Evolutionary conservation across 257 asterid genomes (phyloP), one percentile per base, ranked within the genome.

Genomic region (Osmanthus fragrans): DNA sequence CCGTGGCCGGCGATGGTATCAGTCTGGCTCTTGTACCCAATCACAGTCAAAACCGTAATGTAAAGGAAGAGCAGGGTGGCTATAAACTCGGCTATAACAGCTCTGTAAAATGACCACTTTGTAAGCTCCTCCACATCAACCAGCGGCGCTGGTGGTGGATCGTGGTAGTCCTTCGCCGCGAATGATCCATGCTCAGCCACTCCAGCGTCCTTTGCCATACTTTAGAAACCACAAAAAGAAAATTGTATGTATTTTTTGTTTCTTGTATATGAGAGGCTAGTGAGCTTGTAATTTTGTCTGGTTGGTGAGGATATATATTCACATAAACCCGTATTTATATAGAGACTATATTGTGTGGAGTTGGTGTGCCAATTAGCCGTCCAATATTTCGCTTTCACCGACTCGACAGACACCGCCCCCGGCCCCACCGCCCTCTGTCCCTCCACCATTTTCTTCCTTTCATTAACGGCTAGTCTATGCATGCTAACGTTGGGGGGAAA

Each of bases 41-140:
- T 86, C 25, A 86, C 85, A 51, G 90, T 86, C 69, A 82, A 4
- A 5, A 84, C 83, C 0, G 82, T 78, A 29, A 86, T 73, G 78
- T 84, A 86, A 36, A 86, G 90, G 72, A 86, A 86, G 42, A 86
- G 79, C 25, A 86, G 75, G 2, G 88, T 79, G 8, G 90, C 90
- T n/a, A 81, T 65, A 70, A 86, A 86, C 73, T 86, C 90, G 10
- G 90, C 90, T 7, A 86, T 84, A 21, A 83, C 11, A n/a, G 89
- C 89, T 66, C 89, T 83, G 68, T 86, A 86, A 19, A 86, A 86
- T 13, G 90, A 86, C 90, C 90, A 86, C 21, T 79, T 80, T 0
- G 80, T 74, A 36, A 86, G 85, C 88, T 86, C 90, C 47, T 56
- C 82, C 6, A 71, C 67, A 58, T 84, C 87, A 4, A 86, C 27